These are phyloP conservation scores for Umbelopsis sp. DNA, from an alignment of 192 early-diverging fungal genomes.

Conservation along the genomic window DNA sequence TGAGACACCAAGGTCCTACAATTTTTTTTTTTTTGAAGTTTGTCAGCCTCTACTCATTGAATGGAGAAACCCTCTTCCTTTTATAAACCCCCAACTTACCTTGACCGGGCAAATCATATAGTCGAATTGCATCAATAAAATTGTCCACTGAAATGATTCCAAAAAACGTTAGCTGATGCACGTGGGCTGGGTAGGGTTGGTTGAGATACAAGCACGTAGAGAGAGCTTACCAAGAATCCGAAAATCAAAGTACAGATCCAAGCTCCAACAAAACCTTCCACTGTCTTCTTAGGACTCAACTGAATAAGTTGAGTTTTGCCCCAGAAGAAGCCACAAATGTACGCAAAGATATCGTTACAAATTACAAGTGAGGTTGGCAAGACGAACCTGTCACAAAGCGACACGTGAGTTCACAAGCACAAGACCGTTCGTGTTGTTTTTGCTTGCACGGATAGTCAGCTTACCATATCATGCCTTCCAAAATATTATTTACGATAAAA, in stretches of 20 bases:
- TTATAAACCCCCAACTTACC: too few relatives aligned
- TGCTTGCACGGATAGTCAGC: neutral
- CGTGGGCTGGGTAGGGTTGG: neutral
- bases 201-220: neutral
- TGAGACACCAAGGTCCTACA: conserved; percentile 47
- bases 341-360: conserved; percentile 95
- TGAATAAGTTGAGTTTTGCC: conserved; percentile 89
- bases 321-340: conserved; percentile 95
- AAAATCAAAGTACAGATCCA: conserved; percentile 85
- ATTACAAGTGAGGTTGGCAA: conserved; percentile 88
- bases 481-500: conserved; percentile 97
- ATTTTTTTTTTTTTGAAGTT: too few relatives aligned
- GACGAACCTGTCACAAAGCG: conserved; percentile 60
- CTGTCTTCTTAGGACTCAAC: conserved; percentile 98
- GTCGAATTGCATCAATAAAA: conserved; percentile 50
- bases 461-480: conserved; percentile 94
- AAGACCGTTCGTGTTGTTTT: neutral
- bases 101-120: conserved; percentile 66
- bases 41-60: too few relatives aligned
- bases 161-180: neutral
- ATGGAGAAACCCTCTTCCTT: too few relatives aligned
- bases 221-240: conserved; percentile 67
- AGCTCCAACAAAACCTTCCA: conserved; percentile 95
- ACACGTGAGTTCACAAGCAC: neutral
- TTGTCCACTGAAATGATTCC: conserved; percentile 39